Evolutionary conservation across 2,329 filamentous ascomycete genomes (phyloP), one percentile per base, ranked within the genome.

Genomic region (Xylariaceae sp.): DNA sequence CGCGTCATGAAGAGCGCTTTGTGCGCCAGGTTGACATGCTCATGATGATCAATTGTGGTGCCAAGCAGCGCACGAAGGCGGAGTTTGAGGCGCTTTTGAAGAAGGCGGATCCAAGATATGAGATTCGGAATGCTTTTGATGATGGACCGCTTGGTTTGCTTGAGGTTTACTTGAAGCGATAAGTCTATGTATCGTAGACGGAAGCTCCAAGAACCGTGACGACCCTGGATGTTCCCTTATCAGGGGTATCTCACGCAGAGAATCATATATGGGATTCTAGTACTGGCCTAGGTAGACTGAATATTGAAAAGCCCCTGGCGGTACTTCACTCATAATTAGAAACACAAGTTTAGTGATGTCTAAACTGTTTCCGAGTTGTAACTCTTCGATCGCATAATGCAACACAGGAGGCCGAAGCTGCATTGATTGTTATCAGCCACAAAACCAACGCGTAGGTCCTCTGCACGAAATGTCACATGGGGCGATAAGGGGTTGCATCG

Each of bases 31-130:
- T 58, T 2, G 61, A 62, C 17, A 58, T 62, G 39, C 3, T 56
- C 1, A 60, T 60, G 58, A 11, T 60, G 30, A 18, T 60, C 1
- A 11, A 3, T 2, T 42, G 42, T 9, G 61, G 61, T 5, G 17
- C 54, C 5, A 62, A 62, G 37, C 18, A 62, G 37, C 51, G 58
- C 2, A 62, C 47, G 2, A 7, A 10, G 34, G 42, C 11, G 3
- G 61, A 62, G 42, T 60, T 62, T 10, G 39, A 56, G 47, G 9
- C 17, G 1, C 23, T 62, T 7, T 23, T 62, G 3, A 49, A 45
- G 35, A 23, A 63, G 44, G 61, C 61, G 15, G 61, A 62, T 45
- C 10, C 51, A 1, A n/a, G 61, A n/a, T 60, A 52, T 47, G 51
- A 45, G 11, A 47, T 61, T 42, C 42, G n/a, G 3, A 57, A 53